Conservation (phyloP, 192 early-diverging fungal species). For the Coemansia sp. region DNA sequence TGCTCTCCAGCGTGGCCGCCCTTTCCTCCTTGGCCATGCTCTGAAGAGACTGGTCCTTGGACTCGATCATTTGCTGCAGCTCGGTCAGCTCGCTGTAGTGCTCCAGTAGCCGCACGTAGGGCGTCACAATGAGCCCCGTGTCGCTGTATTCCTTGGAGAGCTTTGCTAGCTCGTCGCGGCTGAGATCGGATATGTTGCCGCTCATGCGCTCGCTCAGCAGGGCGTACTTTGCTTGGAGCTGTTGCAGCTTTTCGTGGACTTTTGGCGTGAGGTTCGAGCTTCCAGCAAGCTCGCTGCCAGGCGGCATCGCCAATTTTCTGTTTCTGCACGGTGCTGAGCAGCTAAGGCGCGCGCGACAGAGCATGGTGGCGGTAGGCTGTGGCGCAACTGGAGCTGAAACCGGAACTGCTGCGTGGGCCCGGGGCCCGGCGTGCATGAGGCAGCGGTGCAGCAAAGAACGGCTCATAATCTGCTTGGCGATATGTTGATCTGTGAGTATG, state of each 20-base stretch:
- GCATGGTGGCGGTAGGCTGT: no score
- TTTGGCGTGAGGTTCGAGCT: slow-evolving; percentile 40
- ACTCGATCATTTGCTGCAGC: slow-evolving; percentile 41
- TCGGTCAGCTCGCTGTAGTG: slow-evolving; percentile 38
- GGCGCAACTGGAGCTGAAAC: no score
- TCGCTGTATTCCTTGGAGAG: slow-evolving; percentile 49
- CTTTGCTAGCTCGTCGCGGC: slow-evolving; percentile 40
- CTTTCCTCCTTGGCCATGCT: slow-evolving; percentile 64
- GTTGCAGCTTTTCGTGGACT: slow-evolving; percentile 33
- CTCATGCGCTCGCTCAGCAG: slow-evolving; percentile 25
- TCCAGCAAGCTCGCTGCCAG: slow-evolving; percentile 35
- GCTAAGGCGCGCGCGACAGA: no score
- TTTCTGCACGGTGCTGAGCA: no score
- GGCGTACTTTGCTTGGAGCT: slow-evolving; percentile 16
- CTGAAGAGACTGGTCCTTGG: slow-evolving; percentile 30
- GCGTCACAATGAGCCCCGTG: slow-evolving; percentile 14
- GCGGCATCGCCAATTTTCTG: slow-evolving; percentile 9
- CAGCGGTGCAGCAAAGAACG: no score
- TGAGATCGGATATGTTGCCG: slow-evolving; percentile 25
- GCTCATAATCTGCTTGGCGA: no score
- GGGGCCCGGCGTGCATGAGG: no score
- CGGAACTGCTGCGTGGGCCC: no score
- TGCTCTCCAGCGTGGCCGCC: slow-evolving; percentile 27
- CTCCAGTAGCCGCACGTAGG: slow-evolving; percentile 25
- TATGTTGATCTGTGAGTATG: no score